Evolutionary conservation across 179 eudicot genomes (phyloP).

Genomic region (Nepenthes alata): DNA sequence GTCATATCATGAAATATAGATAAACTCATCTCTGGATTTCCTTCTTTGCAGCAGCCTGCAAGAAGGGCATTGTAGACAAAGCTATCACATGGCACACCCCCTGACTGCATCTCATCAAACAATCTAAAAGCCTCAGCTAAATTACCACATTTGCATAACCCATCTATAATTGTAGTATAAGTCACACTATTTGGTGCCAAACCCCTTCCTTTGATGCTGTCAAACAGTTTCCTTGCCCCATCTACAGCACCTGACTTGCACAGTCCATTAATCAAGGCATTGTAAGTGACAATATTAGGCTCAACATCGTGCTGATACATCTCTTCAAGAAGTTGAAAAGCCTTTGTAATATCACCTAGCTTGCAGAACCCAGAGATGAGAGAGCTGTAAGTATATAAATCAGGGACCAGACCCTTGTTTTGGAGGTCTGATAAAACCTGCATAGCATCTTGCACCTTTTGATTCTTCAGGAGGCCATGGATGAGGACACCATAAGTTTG

Average conservation of each 20-base stretch:
- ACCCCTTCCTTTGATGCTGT: constrained; percentile 33
- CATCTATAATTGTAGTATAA: constrained; percentile 66
- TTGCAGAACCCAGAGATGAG: constrained; percentile 63
- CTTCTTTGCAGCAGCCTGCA: constrained; percentile 54
- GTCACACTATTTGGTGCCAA: constrained; percentile 50
- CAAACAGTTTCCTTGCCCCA: constrained; percentile 46
- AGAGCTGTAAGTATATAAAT: constrained; percentile 63
- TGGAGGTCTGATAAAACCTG: constrained; percentile 29
- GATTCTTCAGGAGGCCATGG: constrained; percentile 52
- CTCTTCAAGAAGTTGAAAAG: constrained; percentile 41
- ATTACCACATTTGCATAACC: constrained; percentile 57
- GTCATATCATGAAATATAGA: constrained; percentile 44
- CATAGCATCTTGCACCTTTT: constrained; percentile 47
- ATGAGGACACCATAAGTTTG: constrained; percentile 48
- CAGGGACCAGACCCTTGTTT: constrained; percentile 45
- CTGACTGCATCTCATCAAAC: constrained; percentile 48
- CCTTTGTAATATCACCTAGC: constrained; percentile 47
- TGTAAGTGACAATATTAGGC: constrained; percentile 69
- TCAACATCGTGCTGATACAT: constrained; percentile 49
- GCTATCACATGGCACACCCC: constrained; percentile 41
- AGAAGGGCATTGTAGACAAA: constrained; percentile 59
- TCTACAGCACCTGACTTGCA: constrained; percentile 50
- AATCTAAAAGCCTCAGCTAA: constrained; percentile 46
- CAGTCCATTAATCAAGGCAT: constrained; percentile 60
- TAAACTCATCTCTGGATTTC: constrained; percentile 46